These are phyloP conservation scores for Suillus brevipes DNA, from an alignment of 768 basidiomycete species.

Conservation along the genomic window DNA sequence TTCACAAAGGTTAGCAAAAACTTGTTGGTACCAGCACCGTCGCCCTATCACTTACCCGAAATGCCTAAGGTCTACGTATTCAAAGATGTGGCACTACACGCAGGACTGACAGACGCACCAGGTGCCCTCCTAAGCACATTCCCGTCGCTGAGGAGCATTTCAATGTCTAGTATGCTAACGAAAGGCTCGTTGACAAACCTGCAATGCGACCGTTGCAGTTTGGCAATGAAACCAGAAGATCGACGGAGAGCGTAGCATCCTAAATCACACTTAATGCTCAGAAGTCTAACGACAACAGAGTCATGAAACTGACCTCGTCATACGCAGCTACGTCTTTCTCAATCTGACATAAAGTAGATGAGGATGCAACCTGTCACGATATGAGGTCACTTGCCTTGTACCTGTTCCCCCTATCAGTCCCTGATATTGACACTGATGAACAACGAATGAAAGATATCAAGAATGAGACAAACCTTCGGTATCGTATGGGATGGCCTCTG, in stretches of 20 bases:
- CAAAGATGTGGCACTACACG: not conserved
- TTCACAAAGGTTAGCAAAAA: conserved; percentile 29
- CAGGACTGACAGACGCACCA: conserved; percentile 46
- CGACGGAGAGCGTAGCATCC: conserved; percentile 79
- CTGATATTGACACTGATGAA: conserved; percentile 32
- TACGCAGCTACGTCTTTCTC: conserved; percentile 88
- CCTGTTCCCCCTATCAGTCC: conserved; percentile 88
- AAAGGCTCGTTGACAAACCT: conserved; percentile 41
- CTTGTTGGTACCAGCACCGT: conserved; percentile 1
- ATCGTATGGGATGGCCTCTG: conserved; percentile 88
- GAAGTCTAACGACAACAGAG: not conserved
- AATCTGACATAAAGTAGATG: conserved; percentile 48
- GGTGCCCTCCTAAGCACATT: conserved; percentile 88
- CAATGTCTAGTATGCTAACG: conserved; percentile 9
- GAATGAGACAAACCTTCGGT: conserved; percentile 56
- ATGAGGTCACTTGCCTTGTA: conserved; percentile 64
- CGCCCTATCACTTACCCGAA: conserved; percentile 40
- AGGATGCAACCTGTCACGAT: not conserved
- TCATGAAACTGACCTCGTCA: conserved; percentile 61
- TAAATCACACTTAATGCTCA: conserved; percentile 26
- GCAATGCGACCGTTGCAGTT: conserved; percentile 95
- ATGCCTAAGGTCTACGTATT: conserved; percentile 38
- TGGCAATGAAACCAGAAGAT: conserved; percentile 65
- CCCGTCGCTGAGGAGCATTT: conserved; percentile 61
- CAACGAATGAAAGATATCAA: conserved; percentile 4